Evolutionary conservation across 495 filamentous ascomycete genomes (phyloP).

Genomic region (Tuber indicum): DNA sequence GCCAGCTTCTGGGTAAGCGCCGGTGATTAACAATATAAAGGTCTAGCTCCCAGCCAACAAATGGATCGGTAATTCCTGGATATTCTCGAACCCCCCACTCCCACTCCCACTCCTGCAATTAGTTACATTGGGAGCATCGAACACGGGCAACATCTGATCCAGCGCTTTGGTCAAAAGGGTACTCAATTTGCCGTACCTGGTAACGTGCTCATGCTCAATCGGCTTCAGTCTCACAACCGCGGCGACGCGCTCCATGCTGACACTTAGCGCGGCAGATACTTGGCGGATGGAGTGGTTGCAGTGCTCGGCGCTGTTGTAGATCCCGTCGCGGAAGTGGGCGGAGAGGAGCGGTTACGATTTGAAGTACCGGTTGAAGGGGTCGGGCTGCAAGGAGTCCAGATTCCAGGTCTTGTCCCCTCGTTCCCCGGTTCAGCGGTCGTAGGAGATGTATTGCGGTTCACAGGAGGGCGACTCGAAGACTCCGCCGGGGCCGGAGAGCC

Average conservation of each 20-base stretch:
- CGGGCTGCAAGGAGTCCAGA: conserved; percentile 48
- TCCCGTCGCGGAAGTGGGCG: conserved; percentile 65
- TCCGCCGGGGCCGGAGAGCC: conserved; percentile 58
- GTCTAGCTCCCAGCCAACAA: conserved; percentile 71
- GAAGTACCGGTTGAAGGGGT: conserved; percentile 70
- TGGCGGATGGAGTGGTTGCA: conserved; percentile 63
- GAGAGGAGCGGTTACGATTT: conserved; percentile 66
- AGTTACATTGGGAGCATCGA: conserved; percentile 40
- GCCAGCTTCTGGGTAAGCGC: no score
- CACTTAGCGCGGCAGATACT: conserved; percentile 67
- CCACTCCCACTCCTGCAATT: conserved; percentile 22
- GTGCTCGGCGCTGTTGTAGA: conserved; percentile 61
- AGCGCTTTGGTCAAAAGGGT: conserved; percentile 68
- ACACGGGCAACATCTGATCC: conserved; percentile 70
- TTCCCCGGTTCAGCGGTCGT: conserved; percentile 43
- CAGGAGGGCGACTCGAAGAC: conserved; percentile 53
- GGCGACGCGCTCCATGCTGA: conserved; percentile 80
- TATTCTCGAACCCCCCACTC: conserved; percentile 56
- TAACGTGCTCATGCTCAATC: conserved; percentile 59
- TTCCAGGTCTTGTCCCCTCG: conserved; percentile 20
- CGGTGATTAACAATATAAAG: no score
- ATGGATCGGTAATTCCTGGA: conserved; percentile 87
- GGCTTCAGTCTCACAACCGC: conserved; percentile 83
- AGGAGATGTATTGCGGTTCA: conserved; percentile 60
- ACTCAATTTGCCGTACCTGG: conserved; percentile 69